A percentile compares a stretch with the other conserved stretches of the same genome.
Evolutionary conservation across 176 grass and related monocot genomes (phyloP).

Genomic region (Chrysopogon serrulatus): DNA sequence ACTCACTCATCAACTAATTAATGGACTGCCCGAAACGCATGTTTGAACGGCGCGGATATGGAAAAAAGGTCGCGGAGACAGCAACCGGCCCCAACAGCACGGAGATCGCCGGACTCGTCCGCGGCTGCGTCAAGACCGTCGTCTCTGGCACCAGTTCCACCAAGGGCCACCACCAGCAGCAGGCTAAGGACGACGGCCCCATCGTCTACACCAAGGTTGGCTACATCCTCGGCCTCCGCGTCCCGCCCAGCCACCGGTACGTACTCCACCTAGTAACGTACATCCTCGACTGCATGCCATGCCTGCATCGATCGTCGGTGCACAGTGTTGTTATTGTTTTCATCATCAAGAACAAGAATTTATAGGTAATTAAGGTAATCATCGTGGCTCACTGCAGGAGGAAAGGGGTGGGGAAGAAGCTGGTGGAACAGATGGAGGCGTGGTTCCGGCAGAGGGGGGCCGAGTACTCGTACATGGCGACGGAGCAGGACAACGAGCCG

Average conservation of each 20-base stretch:
- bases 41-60: constrained; percentile 16
- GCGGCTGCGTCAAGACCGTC: constrained; percentile 86
- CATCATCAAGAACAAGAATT: background rate
- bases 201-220: constrained; percentile 69
- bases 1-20: constrained; percentile 9
- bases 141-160: constrained; percentile 30
- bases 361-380: too few species aligned
- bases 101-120: constrained; percentile 71
- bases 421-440: constrained; percentile 64
- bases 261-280: background rate
- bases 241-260: constrained; percentile 71
- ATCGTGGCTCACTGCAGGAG: constrained; percentile 32
- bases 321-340: too few species aligned
- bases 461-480: constrained; percentile 92
- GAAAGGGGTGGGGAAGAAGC: constrained; percentile 54
- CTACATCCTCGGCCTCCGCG: constrained; percentile 88
- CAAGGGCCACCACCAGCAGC: background rate
- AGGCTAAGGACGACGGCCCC: background rate
- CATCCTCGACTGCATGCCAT: background rate
- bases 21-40: constrained; percentile 31
- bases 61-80: constrained; percentile 52
- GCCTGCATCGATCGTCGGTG: too few species aligned
- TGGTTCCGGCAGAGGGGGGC: constrained; percentile 66
- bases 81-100: constrained; percentile 25
- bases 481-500: constrained; percentile 64